Evolutionary conservation across 1,284 basidiomycete genomes (phyloP), one percentile per base, ranked within the genome.

Genomic region (Ceratobasidium sp.): DNA sequence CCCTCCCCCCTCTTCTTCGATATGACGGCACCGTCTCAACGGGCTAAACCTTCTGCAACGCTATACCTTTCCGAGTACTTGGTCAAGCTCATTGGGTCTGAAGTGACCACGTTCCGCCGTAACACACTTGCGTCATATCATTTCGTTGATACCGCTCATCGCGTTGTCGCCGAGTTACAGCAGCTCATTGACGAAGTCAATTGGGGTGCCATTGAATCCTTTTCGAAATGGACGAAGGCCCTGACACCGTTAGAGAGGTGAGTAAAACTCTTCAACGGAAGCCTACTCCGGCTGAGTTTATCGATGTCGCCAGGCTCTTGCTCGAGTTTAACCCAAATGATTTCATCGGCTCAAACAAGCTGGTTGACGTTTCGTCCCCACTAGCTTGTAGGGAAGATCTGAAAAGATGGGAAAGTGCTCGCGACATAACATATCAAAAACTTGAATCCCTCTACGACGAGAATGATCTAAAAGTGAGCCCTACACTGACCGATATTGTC

Each of bases 71-170:
- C 9, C 26, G 57, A 61, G 57, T 13, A 61, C 13, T 33, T 61
- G 28, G 3, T 61, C 13, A 38, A 26, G 57, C 57, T 61, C 23
- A 61, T 61, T 28, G 57, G 26, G 28, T 61, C 26, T 15, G 57
- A 61, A 61, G 57, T 61, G 57, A 28, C 26, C 26, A 61, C 57
- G 23, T 38, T 61, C 28, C 57, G 57, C 3, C 57, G 57, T 26
- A 38, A 61, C 13, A 17, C 57, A n/a, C 57, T 28, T 1, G 57
- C 57, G 13, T 61, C 57, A 3, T 38, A 38, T 61, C 4, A 3
- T 28, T 61, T 61, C 13, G 57, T 61, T 61, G 57, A 61, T 17
- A 26, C 23, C 57, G 57, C 57, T 15, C 13, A 61, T 38, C 57
- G 28, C 26, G 3, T 38, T 33, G 57, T 61, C 28, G 57, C 1